A percentile compares a stretch with the other conserved stretches of the same genome.
Conservation (phyloP, 768 basidiomycete species). For the Russula ochroleuca region DNA sequence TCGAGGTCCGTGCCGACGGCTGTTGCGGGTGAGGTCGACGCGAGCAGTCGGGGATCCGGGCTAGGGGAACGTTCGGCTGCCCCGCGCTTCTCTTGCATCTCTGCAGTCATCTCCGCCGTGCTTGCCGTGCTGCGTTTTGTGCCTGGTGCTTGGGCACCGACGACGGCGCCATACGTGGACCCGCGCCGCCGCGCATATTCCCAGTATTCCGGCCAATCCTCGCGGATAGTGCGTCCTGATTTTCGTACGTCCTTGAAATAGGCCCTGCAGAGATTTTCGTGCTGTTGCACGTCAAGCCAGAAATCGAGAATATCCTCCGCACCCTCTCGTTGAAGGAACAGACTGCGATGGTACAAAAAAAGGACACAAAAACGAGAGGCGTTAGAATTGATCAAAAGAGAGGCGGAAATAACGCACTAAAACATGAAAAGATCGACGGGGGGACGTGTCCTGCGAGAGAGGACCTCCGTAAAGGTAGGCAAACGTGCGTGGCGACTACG, state of each 20-base stretch:
- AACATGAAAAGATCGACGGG: conserved; percentile 99
- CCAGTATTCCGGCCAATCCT: conserved; percentile 99
- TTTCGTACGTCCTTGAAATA: conserved; percentile 99
- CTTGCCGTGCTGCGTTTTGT: conserved; percentile 79
- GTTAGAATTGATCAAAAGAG: conserved; percentile 18
- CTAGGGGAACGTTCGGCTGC: conserved; percentile 53
- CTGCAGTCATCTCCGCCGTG: conserved; percentile 65
- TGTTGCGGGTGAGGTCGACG: conserved; percentile 47
- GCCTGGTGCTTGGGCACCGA: conserved; percentile 60
- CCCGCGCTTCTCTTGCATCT: conserved; percentile 60
- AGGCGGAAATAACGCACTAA: conserved; percentile 61
- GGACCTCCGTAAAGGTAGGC: conserved; percentile 87
- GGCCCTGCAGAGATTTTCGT: conserved; percentile 96
- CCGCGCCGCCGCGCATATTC: conserved; percentile 88
- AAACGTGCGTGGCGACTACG: conserved; percentile 67
- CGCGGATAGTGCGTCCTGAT: conserved; percentile 86
- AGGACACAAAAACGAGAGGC: background rate
- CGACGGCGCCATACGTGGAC: conserved; percentile 88
- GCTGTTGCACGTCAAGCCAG: conserved; percentile 98
- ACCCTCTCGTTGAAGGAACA: conserved; percentile 93
- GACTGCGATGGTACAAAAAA: conserved; percentile 42
- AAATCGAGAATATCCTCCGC: conserved; percentile 97
- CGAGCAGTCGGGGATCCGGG: conserved; percentile 40
- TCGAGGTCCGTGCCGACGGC: conserved; percentile 41
- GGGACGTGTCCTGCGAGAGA: conserved; percentile 84